Evolutionary conservation across 345 rosid genomes (phyloP), one percentile per base, ranked within the genome.

Genomic region (thale cress (Arabidopsis thaliana)): DNA sequence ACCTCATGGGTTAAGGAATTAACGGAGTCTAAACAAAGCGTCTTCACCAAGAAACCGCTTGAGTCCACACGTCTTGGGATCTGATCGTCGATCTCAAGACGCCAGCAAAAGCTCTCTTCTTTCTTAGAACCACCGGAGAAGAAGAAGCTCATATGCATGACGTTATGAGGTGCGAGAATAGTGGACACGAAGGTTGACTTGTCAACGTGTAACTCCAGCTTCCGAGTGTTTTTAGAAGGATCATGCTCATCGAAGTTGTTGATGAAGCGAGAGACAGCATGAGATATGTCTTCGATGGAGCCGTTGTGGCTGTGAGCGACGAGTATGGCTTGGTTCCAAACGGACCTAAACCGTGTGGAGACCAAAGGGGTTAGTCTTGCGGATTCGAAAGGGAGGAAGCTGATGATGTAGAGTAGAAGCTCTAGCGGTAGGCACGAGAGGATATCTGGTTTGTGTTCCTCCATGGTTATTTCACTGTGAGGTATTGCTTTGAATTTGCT

Each of bases 341-440:
- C 72, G 28, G 46, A 77, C 59, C 72, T 83, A 83, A 86, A 89
- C 51, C 84, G 48, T 12, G 64, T 79, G 4, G 91, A 85, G 14
- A 89, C 78, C 59, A 83, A 82, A 63, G 87, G 78, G 10, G 81
- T 82, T 62, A 87, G 87, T 55, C 77, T 82, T 20, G 89, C 85
- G 41, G 88, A 87, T 49, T 83, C 86, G n/a, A 85, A 84, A 53
- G 93, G 91, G 36, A 87, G 81, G 33, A 75, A 76, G 57, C 82
- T 82, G 30, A 87, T 83, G 66, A 89, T 83, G 74, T 63, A 79
- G 55, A 84, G 84, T 44, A 89, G 84, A 38, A 89, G 78, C 66
- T 83, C 88, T 67, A 83, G 65, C n/a, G 94, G 88, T 74, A 89
- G 78, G 61, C 60, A 74, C 22, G 88, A 87, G 45, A 89, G 62